phyloP scores from a whole-genome alignment of 2,329 filamentous ascomycete species.

The Colletotrichum theobromicola region DNA sequence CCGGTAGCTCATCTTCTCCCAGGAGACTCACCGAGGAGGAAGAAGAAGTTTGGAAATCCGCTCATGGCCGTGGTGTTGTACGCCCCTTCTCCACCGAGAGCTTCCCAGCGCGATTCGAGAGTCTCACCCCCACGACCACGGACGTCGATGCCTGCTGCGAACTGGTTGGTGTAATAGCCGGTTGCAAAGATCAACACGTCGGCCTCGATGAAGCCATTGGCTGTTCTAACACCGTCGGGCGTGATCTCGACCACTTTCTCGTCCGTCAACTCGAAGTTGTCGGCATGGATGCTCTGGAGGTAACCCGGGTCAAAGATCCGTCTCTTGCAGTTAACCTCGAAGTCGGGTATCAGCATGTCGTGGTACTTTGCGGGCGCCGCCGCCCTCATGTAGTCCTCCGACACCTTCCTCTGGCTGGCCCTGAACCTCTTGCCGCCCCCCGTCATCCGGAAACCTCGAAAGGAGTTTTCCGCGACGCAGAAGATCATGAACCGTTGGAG shows the following conservation, averaged over 20 bases:
- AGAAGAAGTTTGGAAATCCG: slow-evolving; percentile 70
- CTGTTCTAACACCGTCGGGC: slow-evolving; percentile 37
- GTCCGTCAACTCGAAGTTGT: slow-evolving; percentile 52
- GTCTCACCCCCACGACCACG: slow-evolving; percentile 55
- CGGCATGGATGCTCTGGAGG: slow-evolving; percentile 53
- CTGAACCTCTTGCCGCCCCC: slow-evolving; percentile 30
- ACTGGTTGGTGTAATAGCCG: slow-evolving; percentile 62
- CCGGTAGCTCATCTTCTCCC: not conserved
- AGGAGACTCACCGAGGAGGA: slow-evolving; percentile 50
- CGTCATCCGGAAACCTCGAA: slow-evolving; percentile 34
- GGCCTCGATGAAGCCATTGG: slow-evolving; percentile 48
- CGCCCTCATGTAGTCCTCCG: slow-evolving; percentile 46
- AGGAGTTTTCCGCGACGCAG: slow-evolving; percentile 35
- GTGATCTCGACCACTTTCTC: slow-evolving; percentile 55
- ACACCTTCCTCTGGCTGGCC: slow-evolving; percentile 36
- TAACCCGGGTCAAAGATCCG: slow-evolving; percentile 65
- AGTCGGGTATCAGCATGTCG: slow-evolving; percentile 66
- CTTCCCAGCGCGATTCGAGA: slow-evolving; percentile 60
- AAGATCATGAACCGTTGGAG: slow-evolving; percentile 51
- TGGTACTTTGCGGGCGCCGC: slow-evolving; percentile 64
- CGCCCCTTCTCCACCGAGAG: slow-evolving; percentile 62
- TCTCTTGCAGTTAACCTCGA: slow-evolving; percentile 68
- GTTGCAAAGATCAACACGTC: slow-evolving; percentile 68
- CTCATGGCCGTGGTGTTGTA: slow-evolving; percentile 65
- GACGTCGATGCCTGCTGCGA: slow-evolving; percentile 58